Evolutionary conservation across 1,284 basidiomycete species (phyloP).

Genomic region (Microstroma glucosiphilum): DNA sequence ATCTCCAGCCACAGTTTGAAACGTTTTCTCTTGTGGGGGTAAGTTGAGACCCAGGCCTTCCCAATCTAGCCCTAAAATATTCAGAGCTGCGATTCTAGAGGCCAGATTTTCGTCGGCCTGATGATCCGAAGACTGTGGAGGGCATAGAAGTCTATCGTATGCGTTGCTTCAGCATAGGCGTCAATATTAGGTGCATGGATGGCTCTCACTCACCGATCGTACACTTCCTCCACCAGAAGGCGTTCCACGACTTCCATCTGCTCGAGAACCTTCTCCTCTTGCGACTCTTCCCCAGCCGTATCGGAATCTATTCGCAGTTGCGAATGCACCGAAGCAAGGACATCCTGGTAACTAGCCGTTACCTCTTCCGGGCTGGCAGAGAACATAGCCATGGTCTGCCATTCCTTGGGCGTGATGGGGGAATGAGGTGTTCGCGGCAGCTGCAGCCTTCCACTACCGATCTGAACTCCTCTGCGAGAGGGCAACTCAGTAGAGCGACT

Average conservation of each 20-base stretch:
- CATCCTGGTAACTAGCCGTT: too few relatives aligned
- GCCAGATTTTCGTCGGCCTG: slow-evolving; percentile 81
- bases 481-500: too few relatives aligned
- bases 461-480: too few relatives aligned
- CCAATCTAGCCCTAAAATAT: slow-evolving; percentile 76
- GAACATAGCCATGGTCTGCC: too few relatives aligned
- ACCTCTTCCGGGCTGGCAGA: too few relatives aligned
- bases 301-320: too few relatives aligned
- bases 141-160: not conserved
- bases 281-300: too few relatives aligned
- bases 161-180: slow-evolving; percentile 3
- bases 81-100: slow-evolving; percentile 79
- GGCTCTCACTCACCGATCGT: slow-evolving; percentile 54
- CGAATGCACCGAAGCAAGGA: too few relatives aligned
- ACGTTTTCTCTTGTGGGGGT: slow-evolving; percentile 52
- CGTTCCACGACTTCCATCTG: slow-evolving; percentile 68
- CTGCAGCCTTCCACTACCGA: too few relatives aligned
- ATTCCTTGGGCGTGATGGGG: too few relatives aligned
- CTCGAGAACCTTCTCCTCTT: slow-evolving; percentile 53
- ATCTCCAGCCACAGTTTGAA: slow-evolving; percentile 11
- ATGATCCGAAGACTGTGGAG: slow-evolving; percentile 55
- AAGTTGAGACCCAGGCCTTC: slow-evolving; percentile 75
- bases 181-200: not conserved
- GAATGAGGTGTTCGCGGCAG: too few relatives aligned
- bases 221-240: slow-evolving; percentile 65